phyloP scores from a whole-genome alignment of 495 filamentous ascomycete genomes.

The Cudoniella acicularis region DNA sequence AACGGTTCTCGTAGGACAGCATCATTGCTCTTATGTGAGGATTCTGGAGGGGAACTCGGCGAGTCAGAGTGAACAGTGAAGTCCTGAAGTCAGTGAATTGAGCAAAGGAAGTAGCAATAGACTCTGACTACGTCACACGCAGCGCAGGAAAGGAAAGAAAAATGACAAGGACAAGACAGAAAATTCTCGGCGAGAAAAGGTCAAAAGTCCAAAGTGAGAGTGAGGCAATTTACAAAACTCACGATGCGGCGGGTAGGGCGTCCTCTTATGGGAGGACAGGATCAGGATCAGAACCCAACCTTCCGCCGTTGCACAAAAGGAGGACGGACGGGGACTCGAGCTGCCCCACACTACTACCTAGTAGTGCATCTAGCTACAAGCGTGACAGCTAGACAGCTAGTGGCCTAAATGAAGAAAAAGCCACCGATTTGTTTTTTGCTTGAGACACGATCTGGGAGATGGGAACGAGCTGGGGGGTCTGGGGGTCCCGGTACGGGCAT shows the following conservation, averaged over 20 bases:
- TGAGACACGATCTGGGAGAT: not conserved
- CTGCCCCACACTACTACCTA: constrained; percentile 7
- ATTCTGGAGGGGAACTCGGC: not conserved
- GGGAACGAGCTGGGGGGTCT: not conserved
- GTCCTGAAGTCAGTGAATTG: not conserved
- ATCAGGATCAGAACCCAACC: constrained; percentile 5
- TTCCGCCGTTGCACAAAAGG: constrained; percentile 1
- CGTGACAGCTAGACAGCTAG: not conserved
- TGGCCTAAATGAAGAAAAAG: constrained; percentile 5
- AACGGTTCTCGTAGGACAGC: constrained; percentile 25
- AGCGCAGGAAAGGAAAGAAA: not conserved
- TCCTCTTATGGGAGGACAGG: constrained; percentile 5
- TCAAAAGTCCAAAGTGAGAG: not conserved
- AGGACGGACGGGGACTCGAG: not conserved
- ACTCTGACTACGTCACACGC: not conserved
- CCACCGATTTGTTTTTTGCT: not conserved
- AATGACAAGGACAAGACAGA: constrained; percentile 2
- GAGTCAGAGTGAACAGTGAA: not conserved
- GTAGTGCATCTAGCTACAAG: not conserved
- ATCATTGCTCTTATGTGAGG: constrained; percentile 10
- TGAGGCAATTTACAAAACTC: constrained; percentile 23
- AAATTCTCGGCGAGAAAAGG: constrained; percentile 4
- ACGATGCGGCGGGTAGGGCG: constrained; percentile 20
- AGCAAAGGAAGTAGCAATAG: not conserved
- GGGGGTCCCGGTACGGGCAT: not conserved